phyloP scores from a whole-genome alignment of 805 yeast species.

The Diddensiella santjacobensis region DNA sequence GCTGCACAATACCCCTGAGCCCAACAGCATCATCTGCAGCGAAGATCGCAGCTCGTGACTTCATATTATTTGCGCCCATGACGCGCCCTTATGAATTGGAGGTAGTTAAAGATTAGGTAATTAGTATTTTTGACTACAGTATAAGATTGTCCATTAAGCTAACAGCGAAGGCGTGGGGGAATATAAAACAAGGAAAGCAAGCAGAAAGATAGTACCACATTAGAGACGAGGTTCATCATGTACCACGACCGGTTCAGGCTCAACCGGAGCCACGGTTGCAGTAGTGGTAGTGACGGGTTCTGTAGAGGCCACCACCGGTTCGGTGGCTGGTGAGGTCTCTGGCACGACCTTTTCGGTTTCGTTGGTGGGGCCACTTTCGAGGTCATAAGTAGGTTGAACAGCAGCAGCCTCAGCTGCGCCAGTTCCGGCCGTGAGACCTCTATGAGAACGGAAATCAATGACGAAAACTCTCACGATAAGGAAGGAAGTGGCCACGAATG shows the following conservation, averaged over 20 bases:
- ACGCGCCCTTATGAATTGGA: no score
- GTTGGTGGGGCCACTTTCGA: not conserved
- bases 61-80: no score
- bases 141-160: no score
- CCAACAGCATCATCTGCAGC: no score
- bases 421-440: not conserved
- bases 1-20: no score
- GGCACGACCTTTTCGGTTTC: not conserved
- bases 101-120: no score
- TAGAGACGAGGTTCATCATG: not conserved
- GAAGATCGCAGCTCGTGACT: no score
- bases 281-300: not conserved
- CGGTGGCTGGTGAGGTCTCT: not conserved
- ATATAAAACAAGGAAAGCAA: no score
- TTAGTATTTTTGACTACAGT: no score
- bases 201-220: no score
- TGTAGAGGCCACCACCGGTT: not conserved
- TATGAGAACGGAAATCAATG: not conserved
- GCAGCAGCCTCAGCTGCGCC: not conserved
- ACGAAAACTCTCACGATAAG: constrained; percentile 2
- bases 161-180: no score
- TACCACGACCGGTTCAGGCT: not conserved
- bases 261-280: not conserved
- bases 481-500: constrained; percentile 8
- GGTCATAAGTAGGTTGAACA: not conserved